Conservation (phyloP, 192 early-diverging fungal genomes). For the Linnemannia hyalina region DNA sequence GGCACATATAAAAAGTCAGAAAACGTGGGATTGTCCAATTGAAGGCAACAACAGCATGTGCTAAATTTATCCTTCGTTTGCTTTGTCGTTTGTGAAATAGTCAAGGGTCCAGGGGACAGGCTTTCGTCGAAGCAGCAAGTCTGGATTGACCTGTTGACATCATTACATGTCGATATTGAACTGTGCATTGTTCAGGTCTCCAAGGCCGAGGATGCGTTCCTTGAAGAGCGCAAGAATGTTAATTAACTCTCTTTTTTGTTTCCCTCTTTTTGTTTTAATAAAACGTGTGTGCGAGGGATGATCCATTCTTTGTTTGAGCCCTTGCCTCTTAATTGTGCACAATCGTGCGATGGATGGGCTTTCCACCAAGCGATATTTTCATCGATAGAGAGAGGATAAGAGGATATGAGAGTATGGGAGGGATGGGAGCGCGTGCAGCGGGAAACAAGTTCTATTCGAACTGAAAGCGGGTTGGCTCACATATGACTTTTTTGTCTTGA, state of each 20-base stretch:
- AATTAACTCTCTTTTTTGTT: slow-evolving; percentile 16
- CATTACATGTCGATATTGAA: slow-evolving; percentile 68
- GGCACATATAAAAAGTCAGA: background rate
- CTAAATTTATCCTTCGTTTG: background rate
- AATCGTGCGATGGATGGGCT: background rate
- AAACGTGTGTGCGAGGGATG: background rate
- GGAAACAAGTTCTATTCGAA: background rate
- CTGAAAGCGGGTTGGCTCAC: background rate
- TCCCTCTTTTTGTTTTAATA: background rate
- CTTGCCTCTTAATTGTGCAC: background rate
- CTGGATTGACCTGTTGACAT: slow-evolving; percentile 76
- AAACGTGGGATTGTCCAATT: background rate
- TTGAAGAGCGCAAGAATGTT: slow-evolving; percentile 22
- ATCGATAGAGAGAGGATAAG: background rate
- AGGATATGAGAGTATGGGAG: no score
- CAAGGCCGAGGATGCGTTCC: slow-evolving; percentile 53
- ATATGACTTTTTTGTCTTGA: background rate
- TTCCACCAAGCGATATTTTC: no score
- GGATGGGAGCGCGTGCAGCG: background rate
- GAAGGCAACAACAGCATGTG: background rate
- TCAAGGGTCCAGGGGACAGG: slow-evolving; percentile 79
- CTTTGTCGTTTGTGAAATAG: slow-evolving; percentile 20
- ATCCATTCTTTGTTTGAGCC: background rate
- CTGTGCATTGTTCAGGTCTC: slow-evolving; percentile 70
- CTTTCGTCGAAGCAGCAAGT: slow-evolving; percentile 74